These are phyloP conservation scores for Tuber brumale DNA, from an alignment of 495 filamentous ascomycete genomes.

Conservation along the genomic window DNA sequence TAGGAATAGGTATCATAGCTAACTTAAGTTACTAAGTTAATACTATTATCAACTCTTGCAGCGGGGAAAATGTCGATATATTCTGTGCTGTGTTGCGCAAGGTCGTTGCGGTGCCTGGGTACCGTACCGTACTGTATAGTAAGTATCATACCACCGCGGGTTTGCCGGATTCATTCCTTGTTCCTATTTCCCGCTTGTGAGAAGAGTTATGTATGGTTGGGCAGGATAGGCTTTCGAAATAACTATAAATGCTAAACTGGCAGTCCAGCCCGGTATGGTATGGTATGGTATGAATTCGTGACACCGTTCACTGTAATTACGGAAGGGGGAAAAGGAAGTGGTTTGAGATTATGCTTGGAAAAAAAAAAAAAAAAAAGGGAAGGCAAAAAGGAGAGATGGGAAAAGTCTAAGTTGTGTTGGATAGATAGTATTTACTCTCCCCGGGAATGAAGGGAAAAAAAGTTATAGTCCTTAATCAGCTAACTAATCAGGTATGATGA, in stretches of 20 bases:
- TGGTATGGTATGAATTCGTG: too few species aligned
- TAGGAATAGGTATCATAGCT: too few species aligned
- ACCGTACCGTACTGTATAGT: too few species aligned
- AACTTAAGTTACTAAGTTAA: not conserved
- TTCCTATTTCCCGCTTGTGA: too few species aligned
- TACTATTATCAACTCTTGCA: not conserved
- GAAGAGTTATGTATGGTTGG: too few species aligned
- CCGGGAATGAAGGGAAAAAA: constrained; percentile 4
- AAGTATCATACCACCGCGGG: too few species aligned
- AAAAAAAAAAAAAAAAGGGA: too few species aligned
- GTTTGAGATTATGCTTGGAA: too few species aligned
- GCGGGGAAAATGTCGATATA: not conserved
- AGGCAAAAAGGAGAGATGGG: not conserved
- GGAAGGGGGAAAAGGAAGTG: too few species aligned
- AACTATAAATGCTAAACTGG: not conserved
- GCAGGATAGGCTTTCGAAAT: not conserved
- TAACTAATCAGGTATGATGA: not conserved
- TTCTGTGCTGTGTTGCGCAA: not conserved
- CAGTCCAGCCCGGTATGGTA: not conserved
- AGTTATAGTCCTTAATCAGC: not conserved
- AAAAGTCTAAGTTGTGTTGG: constrained; percentile 1
- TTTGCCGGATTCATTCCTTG: too few species aligned
- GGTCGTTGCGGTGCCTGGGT: not conserved
- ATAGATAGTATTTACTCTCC: constrained; percentile 11
- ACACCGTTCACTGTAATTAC: too few species aligned